Conservation (phyloP, 208 protist species). For the Trypanosoma mega region DNA sequence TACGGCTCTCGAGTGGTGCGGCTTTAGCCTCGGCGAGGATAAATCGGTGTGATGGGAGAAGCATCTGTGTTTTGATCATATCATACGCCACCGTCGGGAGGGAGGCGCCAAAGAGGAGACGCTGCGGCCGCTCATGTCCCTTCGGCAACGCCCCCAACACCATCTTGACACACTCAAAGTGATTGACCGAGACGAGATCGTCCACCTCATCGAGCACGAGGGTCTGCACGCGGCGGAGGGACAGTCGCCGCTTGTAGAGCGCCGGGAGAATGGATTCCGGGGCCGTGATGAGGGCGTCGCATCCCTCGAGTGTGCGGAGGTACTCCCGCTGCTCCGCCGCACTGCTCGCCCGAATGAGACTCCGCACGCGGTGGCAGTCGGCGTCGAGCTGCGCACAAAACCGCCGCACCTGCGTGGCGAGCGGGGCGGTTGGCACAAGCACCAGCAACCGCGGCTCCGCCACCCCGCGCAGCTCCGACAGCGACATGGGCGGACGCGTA, state of each 20-base stretch:
- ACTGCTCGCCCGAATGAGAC: conserved; percentile 62
- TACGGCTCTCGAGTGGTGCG: conserved; percentile 35
- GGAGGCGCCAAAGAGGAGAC: conserved; percentile 64
- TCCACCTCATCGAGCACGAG: conserved; percentile 86
- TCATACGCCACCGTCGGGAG: conserved; percentile 73
- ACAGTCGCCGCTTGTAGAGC: conserved; percentile 69
- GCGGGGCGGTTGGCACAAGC: conserved; percentile 71
- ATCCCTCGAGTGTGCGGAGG: conserved; percentile 52
- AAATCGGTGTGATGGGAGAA: conserved; percentile 80
- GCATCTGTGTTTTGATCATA: conserved; percentile 71
- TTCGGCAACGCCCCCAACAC: conserved; percentile 75
- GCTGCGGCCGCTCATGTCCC: conserved; percentile 56
- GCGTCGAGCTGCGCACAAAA: conserved; percentile 47
- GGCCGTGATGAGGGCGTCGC: conserved; percentile 74
- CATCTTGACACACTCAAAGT: conserved; percentile 84
- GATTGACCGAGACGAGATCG: conserved; percentile 77
- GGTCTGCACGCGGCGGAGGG: conserved; percentile 50
- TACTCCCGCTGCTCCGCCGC: conserved; percentile 67
- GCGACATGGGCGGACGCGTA: conserved; percentile 23
- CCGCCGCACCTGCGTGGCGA: conserved; percentile 58
- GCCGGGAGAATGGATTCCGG: conserved; percentile 75
- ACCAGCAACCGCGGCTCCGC: conserved; percentile 69
- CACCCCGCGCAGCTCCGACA: conserved; percentile 49
- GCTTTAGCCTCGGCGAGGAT: conserved; percentile 52
- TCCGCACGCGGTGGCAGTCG: conserved; percentile 42